Evolutionary conservation across 2,329 filamentous ascomycete genomes (phyloP), one percentile per base, ranked within the genome.

Genomic region (Cercospora berteroae): DNA sequence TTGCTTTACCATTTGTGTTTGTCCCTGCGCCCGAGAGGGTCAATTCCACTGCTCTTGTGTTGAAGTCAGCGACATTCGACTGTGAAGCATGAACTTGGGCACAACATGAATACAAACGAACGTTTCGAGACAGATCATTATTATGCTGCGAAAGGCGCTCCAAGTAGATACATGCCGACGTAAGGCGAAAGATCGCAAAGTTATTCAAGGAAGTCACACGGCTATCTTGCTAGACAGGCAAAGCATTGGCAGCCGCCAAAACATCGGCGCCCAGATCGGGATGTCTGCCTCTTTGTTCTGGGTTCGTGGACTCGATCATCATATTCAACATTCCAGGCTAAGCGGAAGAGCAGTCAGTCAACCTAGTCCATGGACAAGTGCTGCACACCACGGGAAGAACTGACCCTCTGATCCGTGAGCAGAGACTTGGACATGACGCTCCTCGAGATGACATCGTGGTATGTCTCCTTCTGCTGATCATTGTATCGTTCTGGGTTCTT

Each of bases 261-360:
- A 73, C 68, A 2, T 70, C 71, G 13, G 71, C 70, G 8, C 71
- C 71, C 55, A 74, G 71, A 6, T 67, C 65, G 2, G 68, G 67
- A 55, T 69, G 67, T 36, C 65, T 55, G 7, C 48, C 63, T 13
- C 64, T 50, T 57, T 70, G 62, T 25, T 70, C 67, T 2, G 73
- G 73, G 61, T 76, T 74, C 16, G 70, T 70, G 18, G 36, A 64
- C 52, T 72, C 71, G 9, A 74, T 67, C 72, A 75, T 71, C 66
- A 50, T 60, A 44, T 74, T 68, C 1, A 76, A 64, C 68, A 70
- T 68, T 1, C 74, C 73, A 25, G 73, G 70, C 50, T 65, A 68
- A 18, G 67, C 57, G 23, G 8, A 16, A 56, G 31, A 18, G 13
- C 44, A 72, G 70, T n/a, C 74, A 65, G 20, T 29, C 1, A 8